Base-by-base conservation (phyloP, 2,329 filamentous ascomycete genomes). In the Colletotrichum australisinense region DNA sequence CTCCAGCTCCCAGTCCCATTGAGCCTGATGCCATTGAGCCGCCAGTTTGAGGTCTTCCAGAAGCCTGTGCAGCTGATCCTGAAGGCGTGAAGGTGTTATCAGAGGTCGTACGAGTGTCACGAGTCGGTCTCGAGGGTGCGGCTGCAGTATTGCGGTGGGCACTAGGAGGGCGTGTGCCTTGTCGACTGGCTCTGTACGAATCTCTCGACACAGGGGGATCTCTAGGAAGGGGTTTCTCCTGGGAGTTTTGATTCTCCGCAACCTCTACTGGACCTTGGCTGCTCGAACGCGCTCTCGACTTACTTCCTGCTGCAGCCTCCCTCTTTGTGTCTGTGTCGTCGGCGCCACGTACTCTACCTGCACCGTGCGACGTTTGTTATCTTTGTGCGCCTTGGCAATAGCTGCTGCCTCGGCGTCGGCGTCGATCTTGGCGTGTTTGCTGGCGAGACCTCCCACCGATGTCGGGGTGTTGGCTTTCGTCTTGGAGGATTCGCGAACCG, bases 271-370 rank as follows among this genome's bases (percentile, higher is more conserved):
- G 89, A 1, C 88, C 89, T 77, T 88, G 84, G 73, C 85, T 88
- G 68, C 89, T 88, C 28, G 88, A 85, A 74, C 89, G 87, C 75
- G 87, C 87, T 69, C 76, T 74, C 3, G 76, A 74, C 74, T 81
- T 83, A 63, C 78, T 78, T 53, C 78, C 62, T 12, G 58, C 49
- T 6, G 77, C 64, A 42, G 83, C 79, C 75, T 81, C 74, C 93
- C 95, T 76, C 96, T 91, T 75, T 93, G 89, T 0, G 96, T 98
- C 79, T 96, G 92, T 6, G 95, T 97, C 30, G 93, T 92, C 28
- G 97, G 97, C 24, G 95, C 94, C 69, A 98, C 97, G 82, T 99
- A 99, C 85, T 99, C 97, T 74, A 99, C 94, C 84, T 99, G 97
- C 0, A 99, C 95, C 0, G 97, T 99, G 78, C 95, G 91, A 70